Evolutionary conservation across 441 rosid genomes (phyloP).

Genomic region (Populus hybrid): DNA sequence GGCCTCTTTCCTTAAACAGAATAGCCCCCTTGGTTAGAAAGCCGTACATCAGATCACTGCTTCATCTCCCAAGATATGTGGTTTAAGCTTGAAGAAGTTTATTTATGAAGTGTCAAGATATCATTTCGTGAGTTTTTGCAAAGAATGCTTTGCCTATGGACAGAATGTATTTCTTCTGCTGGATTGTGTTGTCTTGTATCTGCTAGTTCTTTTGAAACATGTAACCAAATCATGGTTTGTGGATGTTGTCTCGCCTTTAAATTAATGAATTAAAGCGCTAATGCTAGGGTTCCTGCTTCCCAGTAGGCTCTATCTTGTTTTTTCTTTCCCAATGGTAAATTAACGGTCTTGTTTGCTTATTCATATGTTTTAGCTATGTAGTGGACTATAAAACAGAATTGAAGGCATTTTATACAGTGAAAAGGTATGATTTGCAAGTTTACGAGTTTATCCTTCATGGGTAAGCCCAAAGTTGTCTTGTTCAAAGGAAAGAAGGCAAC

Average conservation of each 20-base stretch:
- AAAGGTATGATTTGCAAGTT: not conserved
- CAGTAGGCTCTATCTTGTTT: not conserved
- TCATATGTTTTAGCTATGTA: not conserved
- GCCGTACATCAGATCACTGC: not conserved
- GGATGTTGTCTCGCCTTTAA: not conserved
- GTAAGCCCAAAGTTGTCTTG: not conserved
- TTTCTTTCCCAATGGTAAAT: not conserved
- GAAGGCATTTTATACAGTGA: not conserved
- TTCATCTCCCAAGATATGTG: not conserved
- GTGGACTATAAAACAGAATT: not conserved
- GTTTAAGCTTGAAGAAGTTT: not conserved
- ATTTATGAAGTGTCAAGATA: not conserved
- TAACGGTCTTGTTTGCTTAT: not conserved
- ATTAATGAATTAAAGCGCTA: not conserved
- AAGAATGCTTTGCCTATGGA: not conserved
- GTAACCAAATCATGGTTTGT: not conserved
- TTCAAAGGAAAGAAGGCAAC: not conserved
- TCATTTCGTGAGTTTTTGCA: not conserved
- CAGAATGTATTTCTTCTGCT: not conserved
- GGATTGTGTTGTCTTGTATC: not conserved
- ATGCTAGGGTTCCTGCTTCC: not conserved
- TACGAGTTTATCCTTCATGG: not conserved
- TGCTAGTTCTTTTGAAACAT: not conserved
- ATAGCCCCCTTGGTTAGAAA: slow-evolving; percentile 25
- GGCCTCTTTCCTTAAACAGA: slow-evolving; percentile 45